Evolutionary conservation across 805 yeast species (phyloP), one percentile per base, ranked within the genome.

Genomic region (Nakazawaea ishiwadae): DNA sequence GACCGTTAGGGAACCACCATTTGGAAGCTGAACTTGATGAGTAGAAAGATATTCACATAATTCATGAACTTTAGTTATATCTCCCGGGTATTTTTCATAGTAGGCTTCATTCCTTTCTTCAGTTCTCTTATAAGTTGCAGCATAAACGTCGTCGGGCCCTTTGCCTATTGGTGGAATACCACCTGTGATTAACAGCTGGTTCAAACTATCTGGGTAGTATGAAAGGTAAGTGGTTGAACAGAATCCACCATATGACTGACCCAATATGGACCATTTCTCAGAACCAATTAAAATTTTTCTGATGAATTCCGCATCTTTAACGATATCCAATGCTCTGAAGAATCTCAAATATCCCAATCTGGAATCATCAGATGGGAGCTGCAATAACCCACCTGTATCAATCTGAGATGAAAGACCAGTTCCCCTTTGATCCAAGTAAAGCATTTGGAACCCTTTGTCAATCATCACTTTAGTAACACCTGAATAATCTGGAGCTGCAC

Each of bases 211-310:
- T 1, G 77, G 69, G 42, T 26, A 69, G 42, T 60, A 59, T 3
- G 80, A 73, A 15, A 73, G 52, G 50, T 77, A 77, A 3, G 76
- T 71, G 47, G 69, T 62, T 16, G 66, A 55, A 48, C 75, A 66
- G 47, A 75, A 77, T 0, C 81, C 81, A 18, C 82, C 80, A 49
- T 65, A 74, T 2, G 77, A 70, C 50, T 76, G 81, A 8, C 82
- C 84, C 27, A 71, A 51, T 14, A 77, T 45, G 12, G 77, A 64
- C 80, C 80, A 74, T 51, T 71, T 70, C 12, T 44, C 48, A 11
- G 50, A 49, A 1, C 62, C 60, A 17, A 69, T 40, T 31, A 77
- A 56, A 4, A 50, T 48, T 21, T 48, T 47, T 34, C 82, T 56
- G 24, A 77, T 68, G 7, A 44, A 30, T 46, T 77, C 83, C 39